A percentile compares a stretch with the other conserved stretches of the same genome.
These are phyloP conservation scores for Syncephalastrum monosporum DNA, from an alignment of 371 early-diverging fungal species.

Conservation along the genomic window DNA sequence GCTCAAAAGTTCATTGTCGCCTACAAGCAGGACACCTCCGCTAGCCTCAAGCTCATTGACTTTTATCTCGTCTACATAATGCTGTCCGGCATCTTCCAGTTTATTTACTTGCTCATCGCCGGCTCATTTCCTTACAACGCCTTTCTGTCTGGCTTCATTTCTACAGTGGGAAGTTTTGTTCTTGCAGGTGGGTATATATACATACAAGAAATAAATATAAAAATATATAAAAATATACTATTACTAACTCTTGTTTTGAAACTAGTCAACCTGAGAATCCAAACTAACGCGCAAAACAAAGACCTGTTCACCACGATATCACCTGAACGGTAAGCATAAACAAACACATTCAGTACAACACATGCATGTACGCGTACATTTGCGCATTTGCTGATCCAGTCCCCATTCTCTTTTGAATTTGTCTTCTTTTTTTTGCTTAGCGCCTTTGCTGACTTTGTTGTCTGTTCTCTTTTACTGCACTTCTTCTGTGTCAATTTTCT, in stretches of 20 bases:
- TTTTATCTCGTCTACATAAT: slow-evolving; percentile 86
- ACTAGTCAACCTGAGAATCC: slow-evolving; percentile 36
- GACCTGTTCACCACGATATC: slow-evolving; percentile 18
- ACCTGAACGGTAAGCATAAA: slow-evolving; percentile 22
- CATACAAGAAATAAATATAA: background rate
- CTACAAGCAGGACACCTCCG: slow-evolving; percentile 70
- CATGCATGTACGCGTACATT: background rate
- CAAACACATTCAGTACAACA: background rate
- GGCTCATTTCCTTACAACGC: slow-evolving; percentile 96
- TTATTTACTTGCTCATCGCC: slow-evolving; percentile 79
- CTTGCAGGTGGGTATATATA: slow-evolving; percentile 66
- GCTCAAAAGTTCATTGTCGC: slow-evolving; percentile 15
- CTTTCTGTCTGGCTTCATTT: slow-evolving; percentile 91
- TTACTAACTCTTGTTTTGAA: slow-evolving; percentile 10
- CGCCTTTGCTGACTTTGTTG: slow-evolving; percentile 55
- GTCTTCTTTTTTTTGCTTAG: slow-evolving; percentile 22
- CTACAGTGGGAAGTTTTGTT: slow-evolving; percentile 91
- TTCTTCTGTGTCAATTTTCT: slow-evolving; percentile 58
- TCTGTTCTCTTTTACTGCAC: slow-evolving; percentile 47
- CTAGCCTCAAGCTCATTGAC: slow-evolving; percentile 84
- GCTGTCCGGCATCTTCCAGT: slow-evolving; percentile 85
- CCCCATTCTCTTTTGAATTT: too few relatives aligned
- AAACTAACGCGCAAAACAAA: slow-evolving; percentile 24
- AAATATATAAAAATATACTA: background rate
- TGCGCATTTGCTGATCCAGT: too few relatives aligned